A percentile compares a stretch with the other conserved stretches of the same genome.
Conservation (phyloP, 106 monocot species). For the Xerophyta viscosa region DNA sequence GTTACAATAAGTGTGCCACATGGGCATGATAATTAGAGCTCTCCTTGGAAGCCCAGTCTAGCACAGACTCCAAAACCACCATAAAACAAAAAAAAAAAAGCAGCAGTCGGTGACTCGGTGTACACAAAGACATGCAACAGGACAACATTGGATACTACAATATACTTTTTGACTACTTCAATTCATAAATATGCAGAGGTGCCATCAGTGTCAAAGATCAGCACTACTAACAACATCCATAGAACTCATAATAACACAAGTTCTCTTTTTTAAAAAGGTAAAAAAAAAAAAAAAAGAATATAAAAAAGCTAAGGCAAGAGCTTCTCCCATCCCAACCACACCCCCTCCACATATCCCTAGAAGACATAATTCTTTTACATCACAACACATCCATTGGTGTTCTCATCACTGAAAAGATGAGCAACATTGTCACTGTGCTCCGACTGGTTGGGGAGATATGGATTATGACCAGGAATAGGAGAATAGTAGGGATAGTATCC, state of each 20-base stretch:
- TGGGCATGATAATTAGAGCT: conserved; percentile 25
- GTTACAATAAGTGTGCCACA: conserved; percentile 3
- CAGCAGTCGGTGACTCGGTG: no score
- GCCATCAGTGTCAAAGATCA: conserved; percentile 4
- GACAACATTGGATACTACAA: conserved; percentile 17
- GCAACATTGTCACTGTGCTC: conserved; percentile 34
- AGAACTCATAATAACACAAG: conserved; percentile 4
- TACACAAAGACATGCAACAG: conserved; percentile 11
- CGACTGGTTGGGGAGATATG: conserved; percentile 8
- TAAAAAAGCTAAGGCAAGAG: conserved; percentile 1
- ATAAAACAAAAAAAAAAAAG: conserved; percentile 12
- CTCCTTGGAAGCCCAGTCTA: conserved; percentile 9
- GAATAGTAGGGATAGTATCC: conserved; percentile 40
- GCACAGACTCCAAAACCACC: conserved; percentile 11
- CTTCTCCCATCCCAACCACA: neutral
- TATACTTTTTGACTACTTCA: neutral
- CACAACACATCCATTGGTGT: conserved; percentile 59
- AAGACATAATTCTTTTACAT: conserved; percentile 37
- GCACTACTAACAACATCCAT: conserved; percentile 1
- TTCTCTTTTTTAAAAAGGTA: no score
- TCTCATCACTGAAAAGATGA: conserved; percentile 90
- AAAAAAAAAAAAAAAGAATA: conserved; percentile 10
- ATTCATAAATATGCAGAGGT: neutral
- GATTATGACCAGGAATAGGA: conserved; percentile 14
- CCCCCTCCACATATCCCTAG: neutral